phyloP scores from a whole-genome alignment of 495 filamentous ascomycete species.

The Aspergillus leporis region DNA sequence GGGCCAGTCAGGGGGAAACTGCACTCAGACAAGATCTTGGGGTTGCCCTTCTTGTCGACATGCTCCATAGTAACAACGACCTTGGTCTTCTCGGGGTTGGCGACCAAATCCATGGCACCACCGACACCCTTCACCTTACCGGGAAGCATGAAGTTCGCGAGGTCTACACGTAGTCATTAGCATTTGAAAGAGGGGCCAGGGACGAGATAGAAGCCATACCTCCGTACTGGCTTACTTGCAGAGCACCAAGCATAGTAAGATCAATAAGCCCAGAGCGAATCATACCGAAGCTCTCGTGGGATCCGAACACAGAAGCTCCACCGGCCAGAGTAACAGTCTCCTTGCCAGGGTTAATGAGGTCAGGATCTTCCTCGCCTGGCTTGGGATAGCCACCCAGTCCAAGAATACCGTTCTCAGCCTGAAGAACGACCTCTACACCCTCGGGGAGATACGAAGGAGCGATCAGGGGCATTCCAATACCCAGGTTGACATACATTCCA shows the following conservation, averaged over 20 bases:
- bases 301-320: conserved; percentile 79
- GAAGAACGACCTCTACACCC: conserved; percentile 77
- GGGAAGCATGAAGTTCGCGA: conserved; percentile 68
- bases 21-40: conserved; percentile 82
- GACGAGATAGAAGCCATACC: conserved; percentile 47
- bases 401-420: conserved; percentile 89
- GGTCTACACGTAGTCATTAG: conserved; percentile 21
- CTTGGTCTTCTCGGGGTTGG: conserved; percentile 78
- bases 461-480: conserved; percentile 90
- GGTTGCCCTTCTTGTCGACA: conserved; percentile 82
- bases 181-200: not conserved
- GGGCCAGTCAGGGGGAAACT: conserved; percentile 83
- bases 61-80: conserved; percentile 94
- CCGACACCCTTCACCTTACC: conserved; percentile 94
- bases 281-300: conserved; percentile 91
- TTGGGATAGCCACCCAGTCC: conserved; percentile 82
- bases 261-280: conserved; percentile 86
- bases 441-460: conserved; percentile 78
- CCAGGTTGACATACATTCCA: conserved; percentile 92
- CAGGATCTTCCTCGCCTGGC: conserved; percentile 77
- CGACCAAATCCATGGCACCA: conserved; percentile 88
- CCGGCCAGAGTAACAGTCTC: conserved; percentile 82
- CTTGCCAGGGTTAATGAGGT: conserved; percentile 92
- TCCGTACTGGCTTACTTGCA: conserved; percentile 80
- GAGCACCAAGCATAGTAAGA: conserved; percentile 85